A percentile compares a stretch with the other conserved stretches of the same genome.
Evolutionary conservation across 148 eudicot genomes (phyloP).

Genomic region (Nepenthes mirabilis): DNA sequence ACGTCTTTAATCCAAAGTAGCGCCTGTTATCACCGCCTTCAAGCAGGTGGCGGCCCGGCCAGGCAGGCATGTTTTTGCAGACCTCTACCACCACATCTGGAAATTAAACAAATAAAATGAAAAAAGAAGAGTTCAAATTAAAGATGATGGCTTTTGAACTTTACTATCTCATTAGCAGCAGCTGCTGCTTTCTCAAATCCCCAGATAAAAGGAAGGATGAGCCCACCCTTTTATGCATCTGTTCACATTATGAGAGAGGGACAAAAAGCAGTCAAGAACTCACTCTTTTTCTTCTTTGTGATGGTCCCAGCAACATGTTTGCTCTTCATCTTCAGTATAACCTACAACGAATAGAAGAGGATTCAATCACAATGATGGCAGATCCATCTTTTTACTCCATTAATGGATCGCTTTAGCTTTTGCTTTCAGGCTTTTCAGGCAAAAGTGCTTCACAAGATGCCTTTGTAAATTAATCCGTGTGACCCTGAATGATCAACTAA

Average conservation of each 20-base stretch:
- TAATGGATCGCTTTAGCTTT: constrained; percentile 13
- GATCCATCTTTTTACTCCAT: constrained; percentile 18
- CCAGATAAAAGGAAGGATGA: constrained; percentile 30
- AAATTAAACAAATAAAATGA: background rate
- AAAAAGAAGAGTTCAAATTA: background rate
- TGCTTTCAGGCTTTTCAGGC: constrained; percentile 9
- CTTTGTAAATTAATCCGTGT: constrained; percentile 6
- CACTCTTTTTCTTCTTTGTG: constrained; percentile 99
- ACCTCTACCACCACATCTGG: constrained; percentile 86
- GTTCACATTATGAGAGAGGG: constrained; percentile 24
- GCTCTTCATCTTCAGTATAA: constrained; percentile 91
- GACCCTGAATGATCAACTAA: constrained; percentile 22
- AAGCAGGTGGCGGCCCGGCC: constrained; percentile 90
- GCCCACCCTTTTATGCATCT: constrained; percentile 26
- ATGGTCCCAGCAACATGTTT: constrained; percentile 97
- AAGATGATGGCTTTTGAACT: constrained; percentile 16
- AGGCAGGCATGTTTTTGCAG: constrained; percentile 73
- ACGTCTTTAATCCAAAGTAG: constrained; percentile 75
- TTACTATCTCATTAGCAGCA: constrained; percentile 18
- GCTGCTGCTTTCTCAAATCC: constrained; percentile 63
- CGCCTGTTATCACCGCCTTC: constrained; percentile 66
- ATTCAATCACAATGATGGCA: constrained; percentile 12
- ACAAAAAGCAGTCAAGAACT: constrained; percentile 10
- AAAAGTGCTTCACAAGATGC: constrained; percentile 7
- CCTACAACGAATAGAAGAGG: constrained; percentile 42